phyloP scores from a whole-genome alignment of 2,329 filamentous ascomycete species.

The Daldinia sp. region DNA sequence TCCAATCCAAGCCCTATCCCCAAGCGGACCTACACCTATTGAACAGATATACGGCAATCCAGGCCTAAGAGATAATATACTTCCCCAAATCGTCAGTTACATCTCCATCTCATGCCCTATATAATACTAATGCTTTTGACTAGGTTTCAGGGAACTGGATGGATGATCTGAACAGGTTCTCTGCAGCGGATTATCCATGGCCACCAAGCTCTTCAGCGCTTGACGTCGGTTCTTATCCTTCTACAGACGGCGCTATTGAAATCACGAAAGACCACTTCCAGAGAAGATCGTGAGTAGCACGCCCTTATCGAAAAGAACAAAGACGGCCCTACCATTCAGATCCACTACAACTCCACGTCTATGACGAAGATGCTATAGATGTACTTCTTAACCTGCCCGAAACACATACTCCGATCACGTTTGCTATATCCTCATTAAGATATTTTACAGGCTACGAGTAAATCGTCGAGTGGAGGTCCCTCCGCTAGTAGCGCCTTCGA shows the following conservation, averaged over 20 bases:
- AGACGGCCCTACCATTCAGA: neutral
- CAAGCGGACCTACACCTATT: neutral
- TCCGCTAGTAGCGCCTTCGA: neutral
- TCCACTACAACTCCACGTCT: neutral
- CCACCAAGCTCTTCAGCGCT: neutral
- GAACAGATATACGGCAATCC: neutral
- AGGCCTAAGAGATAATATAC: neutral
- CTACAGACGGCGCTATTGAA: neutral
- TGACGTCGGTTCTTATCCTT: neutral
- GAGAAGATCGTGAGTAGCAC: neutral
- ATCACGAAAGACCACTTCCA: slow-evolving; percentile 1
- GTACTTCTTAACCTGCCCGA: neutral
- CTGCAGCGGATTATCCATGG: neutral
- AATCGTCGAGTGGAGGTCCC: slow-evolving; percentile 4
- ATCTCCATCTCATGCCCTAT: neutral
- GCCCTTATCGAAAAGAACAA: neutral
- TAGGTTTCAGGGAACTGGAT: neutral
- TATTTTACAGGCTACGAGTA: neutral
- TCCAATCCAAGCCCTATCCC: neutral
- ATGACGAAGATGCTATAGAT: neutral
- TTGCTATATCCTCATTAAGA: neutral
- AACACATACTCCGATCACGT: neutral
- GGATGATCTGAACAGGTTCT: neutral
- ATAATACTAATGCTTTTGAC: neutral
- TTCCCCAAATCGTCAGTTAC: neutral